These are phyloP conservation scores for Cryptococcus amylolentus DNA, from an alignment of 1,284 basidiomycete species.

Conservation along the genomic window DNA sequence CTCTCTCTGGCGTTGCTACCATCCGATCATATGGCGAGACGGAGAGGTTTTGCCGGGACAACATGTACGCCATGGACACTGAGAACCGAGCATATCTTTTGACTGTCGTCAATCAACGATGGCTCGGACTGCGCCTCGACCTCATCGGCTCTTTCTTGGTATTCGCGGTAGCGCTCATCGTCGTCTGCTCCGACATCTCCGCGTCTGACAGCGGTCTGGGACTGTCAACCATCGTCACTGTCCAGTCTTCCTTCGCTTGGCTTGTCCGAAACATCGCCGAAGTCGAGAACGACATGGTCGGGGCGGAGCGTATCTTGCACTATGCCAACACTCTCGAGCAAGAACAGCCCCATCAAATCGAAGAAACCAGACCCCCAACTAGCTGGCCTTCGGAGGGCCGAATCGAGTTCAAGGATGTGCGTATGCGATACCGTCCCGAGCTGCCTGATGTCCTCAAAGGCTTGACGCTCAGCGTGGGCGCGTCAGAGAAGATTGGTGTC, in stretches of 20 bases:
- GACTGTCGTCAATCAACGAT: slow-evolving; percentile 53
- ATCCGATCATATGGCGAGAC: slow-evolving; percentile 69
- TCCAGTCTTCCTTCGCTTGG: slow-evolving; percentile 25
- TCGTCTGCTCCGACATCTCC: slow-evolving; percentile 71
- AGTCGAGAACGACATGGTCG: slow-evolving; percentile 54
- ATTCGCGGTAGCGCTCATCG: slow-evolving; percentile 59
- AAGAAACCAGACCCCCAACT: slow-evolving; percentile 55
- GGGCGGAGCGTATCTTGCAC: slow-evolving; percentile 60
- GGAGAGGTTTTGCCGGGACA: slow-evolving; percentile 62
- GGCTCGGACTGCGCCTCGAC: slow-evolving; percentile 76
- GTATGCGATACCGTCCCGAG: slow-evolving; percentile 38
- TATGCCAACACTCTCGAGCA: slow-evolving; percentile 59
- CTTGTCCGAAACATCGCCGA: slow-evolving; percentile 60
- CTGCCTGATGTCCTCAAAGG: slow-evolving; percentile 39
- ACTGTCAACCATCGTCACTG: slow-evolving; percentile 20
- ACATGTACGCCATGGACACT: slow-evolving; percentile 68
- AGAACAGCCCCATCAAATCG: slow-evolving; percentile 62
- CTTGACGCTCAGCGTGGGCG: slow-evolving; percentile 27
- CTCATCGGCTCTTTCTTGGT: slow-evolving; percentile 65
- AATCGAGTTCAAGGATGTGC: slow-evolving; percentile 42
- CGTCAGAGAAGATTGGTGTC: slow-evolving; percentile 57
- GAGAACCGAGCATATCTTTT: slow-evolving; percentile 64
- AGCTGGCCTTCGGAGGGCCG: slow-evolving; percentile 44
- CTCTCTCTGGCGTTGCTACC: slow-evolving; percentile 67
- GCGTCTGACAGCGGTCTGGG: slow-evolving; percentile 66